Base-by-base conservation (phyloP, 257 asterid species). In the Gentiana dahurica region DNA sequence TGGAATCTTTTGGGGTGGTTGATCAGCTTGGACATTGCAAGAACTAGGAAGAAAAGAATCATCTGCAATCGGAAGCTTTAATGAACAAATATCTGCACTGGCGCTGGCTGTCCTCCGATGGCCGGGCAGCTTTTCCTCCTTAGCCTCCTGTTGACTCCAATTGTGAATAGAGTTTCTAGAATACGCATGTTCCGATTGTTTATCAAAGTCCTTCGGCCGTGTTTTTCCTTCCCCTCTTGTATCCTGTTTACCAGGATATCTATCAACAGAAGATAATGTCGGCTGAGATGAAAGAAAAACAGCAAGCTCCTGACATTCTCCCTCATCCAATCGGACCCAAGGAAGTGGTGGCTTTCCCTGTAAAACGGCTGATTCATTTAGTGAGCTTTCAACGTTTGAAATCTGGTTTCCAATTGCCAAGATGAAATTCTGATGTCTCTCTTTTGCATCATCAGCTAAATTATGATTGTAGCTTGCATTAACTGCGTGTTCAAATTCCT, bases 21-120 rank as follows among this genome's bases (percentile, higher is more conserved):
- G 79, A 53, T 67, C 79, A 4, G 68, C 73, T 54, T 69, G 70
- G 52, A 56, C 67, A 67, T 60, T 59, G 38, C 89, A 67, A 58
- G 81, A 59, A 60, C 75, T 65, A 8, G 58, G 69, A 12, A 69
- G 64, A 34, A 55, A 58, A 58, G 48, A 65, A 66, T 73, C 83
- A 63, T 79, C 87, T 53, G 70, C 73, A 62, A 87, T 71, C 5
- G 73, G 68, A 65, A 87, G 78, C 51, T 87, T 82, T 94, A 89
- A 91, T 11, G 88, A 64, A 53, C 90, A 72, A 54, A 85, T 83
- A 66, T 87, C 96, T 65, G 97, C 95, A 82, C 79, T 68, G 8
- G 95, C 98, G 83, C 98, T 87, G 68, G 95, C 96, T 4, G 92
- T 71, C 74, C 98, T 87, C 56, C 96, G 87, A 49, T 81, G 96